These are phyloP conservation scores for Nannochloropsis granulata DNA, from an alignment of 108 stramenopile genomes.

Conservation along the genomic window DNA sequence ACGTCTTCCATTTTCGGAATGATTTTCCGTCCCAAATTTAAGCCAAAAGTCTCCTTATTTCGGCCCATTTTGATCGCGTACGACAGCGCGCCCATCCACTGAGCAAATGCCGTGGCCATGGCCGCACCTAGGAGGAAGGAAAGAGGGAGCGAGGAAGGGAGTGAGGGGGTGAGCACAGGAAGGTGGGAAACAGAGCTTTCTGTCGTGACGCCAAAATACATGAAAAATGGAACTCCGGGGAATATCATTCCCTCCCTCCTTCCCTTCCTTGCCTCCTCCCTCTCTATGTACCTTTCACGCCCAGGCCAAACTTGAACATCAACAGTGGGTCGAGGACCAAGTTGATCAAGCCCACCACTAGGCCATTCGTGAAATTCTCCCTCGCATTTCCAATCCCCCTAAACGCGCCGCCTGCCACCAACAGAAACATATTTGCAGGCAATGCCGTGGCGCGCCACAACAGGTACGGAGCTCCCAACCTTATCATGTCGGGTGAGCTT, in stretches of 20 bases:
- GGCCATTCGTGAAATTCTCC: slow-evolving; percentile 1
- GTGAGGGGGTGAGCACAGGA: no score
- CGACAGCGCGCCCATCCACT: not conserved
- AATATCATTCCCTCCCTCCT: no score
- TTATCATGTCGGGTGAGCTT: not conserved
- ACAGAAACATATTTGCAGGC: slow-evolving; percentile 25
- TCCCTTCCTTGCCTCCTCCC: not conserved
- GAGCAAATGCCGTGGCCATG: not conserved
- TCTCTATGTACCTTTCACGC: slow-evolving; percentile 9
- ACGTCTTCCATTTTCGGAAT: not conserved
- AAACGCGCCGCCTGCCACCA: slow-evolving; percentile 25
- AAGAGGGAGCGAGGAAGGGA: no score
- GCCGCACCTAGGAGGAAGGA: not conserved
- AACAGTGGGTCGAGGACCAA: slow-evolving; percentile 18
- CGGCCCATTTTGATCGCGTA: not conserved
- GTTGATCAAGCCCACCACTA: slow-evolving; percentile 12
- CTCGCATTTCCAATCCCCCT: slow-evolving; percentile 1
- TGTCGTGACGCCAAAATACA: no score
- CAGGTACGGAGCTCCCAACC: slow-evolving; percentile 10
- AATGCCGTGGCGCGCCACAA: slow-evolving; percentile 20
- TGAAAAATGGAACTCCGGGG: no score
- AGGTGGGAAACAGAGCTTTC: no score
- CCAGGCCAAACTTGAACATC: slow-evolving; percentile 15
- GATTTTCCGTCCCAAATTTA: not conserved
- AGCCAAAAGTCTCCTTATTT: not conserved